Conservation (phyloP, 306 rosid genomes). For the Cajanus cajan region DNA sequence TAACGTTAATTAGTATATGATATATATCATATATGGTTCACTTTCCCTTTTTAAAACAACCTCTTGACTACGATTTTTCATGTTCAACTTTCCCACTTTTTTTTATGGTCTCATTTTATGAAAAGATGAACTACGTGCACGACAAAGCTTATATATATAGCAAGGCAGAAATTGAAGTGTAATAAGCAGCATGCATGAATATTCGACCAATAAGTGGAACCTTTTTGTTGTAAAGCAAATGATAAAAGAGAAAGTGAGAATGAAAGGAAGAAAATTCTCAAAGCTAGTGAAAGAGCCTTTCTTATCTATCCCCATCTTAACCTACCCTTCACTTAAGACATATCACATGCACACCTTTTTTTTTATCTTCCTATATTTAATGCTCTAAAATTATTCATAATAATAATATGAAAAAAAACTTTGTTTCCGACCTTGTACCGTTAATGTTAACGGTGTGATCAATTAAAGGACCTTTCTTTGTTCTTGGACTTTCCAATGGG, state of each 20-base stretch:
- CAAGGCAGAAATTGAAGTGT: constrained; percentile 19
- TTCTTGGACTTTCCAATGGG: constrained; percentile 17
- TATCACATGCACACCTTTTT: constrained; percentile 41
- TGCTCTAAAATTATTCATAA: background rate
- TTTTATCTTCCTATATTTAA: background rate
- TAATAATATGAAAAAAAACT: background rate
- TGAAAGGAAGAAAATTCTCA: constrained; percentile 47
- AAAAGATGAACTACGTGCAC: constrained; percentile 34
- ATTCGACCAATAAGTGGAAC: constrained; percentile 59
- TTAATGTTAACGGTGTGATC: constrained; percentile 38
- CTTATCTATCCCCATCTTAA: constrained; percentile 28
- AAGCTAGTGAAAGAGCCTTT: constrained; percentile 39
- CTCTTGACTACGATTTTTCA: constrained; percentile 8
- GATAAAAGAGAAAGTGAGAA: constrained; percentile 25
- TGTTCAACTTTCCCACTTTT: background rate
- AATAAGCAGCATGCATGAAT: constrained; percentile 33
- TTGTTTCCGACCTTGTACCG: constrained; percentile 28
- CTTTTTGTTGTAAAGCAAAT: constrained; percentile 52
- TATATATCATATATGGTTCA: too few species aligned
- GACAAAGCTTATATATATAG: constrained; percentile 35
- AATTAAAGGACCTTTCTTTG: constrained; percentile 18
- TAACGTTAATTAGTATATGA: too few species aligned
- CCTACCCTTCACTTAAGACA: constrained; percentile 44
- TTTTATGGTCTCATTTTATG: constrained; percentile 4
- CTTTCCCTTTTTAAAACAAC: constrained; percentile 11